Evolutionary conservation across 2,329 filamentous ascomycete species (phyloP), one percentile per base, ranked within the genome.

Genomic region (Fusarium napiforme): DNA sequence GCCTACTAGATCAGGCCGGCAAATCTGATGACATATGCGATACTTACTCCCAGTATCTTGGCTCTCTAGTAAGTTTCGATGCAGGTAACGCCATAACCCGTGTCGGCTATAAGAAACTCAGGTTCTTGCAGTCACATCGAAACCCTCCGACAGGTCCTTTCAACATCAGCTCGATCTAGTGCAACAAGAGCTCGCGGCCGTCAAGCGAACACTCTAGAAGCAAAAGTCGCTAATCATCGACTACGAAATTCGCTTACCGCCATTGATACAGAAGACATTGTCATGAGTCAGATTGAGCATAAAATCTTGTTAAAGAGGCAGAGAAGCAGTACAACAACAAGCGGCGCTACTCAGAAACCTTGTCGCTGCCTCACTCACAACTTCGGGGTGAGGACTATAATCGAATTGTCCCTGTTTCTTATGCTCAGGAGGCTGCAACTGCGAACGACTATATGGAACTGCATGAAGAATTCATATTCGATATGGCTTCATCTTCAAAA

Each of bases 21-120:
- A 80, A 79, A 49, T 79, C 80, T 37, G 79, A 83, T 7, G 81
- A 83, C 34, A 82, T 86, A 21, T 81, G 77, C 42, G 80, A 82
- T 28, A 84, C 82, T 0, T 87, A 86, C 56, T 84, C 82, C 0
- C 79, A 83, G 43, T 85, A 83, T 47, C 78, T 86, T 8, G 80
- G 82, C 43, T 80, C 78, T 5, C 74, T 87, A 42, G 85, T 86
- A 78, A 59, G 81, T 47, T 30, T 21, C 8, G 2, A 37, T 12
- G 59, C 18, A 34, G 30, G 6, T 30, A 9, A 9, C 4, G 11
- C 2, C 3, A 21, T 21, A 21, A 8, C 36, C 21, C 8, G 10
- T 2, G 12, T 19, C 23, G 19, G 23, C 50, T 49, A 32, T 81
- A 30, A 82, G 39, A 26, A 8, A 6, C 57, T 4, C 42, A 84